Evolutionary conservation across 2,329 filamentous ascomycete genomes (phyloP).

Genomic region (Balansia obtecta): DNA sequence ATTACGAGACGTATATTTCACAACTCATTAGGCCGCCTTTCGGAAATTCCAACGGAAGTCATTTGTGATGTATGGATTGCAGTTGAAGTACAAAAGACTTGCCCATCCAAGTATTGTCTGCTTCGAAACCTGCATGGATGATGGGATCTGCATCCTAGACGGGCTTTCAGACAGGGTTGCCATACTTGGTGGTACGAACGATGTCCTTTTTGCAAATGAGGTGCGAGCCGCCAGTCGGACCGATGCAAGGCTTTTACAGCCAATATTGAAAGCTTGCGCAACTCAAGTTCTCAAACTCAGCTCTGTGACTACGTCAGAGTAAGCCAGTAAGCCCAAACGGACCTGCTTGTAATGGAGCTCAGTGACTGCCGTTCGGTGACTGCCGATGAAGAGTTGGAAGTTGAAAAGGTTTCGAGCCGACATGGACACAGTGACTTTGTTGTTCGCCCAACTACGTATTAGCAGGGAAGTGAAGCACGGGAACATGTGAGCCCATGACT

Average conservation of each 20-base stretch:
- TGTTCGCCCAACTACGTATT: neutral
- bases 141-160: no score
- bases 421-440: neutral
- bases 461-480: neutral
- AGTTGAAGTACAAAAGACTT: no score
- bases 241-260: neutral
- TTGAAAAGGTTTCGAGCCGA: neutral
- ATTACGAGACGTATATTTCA: no score
- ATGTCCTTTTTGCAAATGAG: no score
- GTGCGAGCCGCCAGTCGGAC: no score
- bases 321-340: neutral
- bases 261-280: neutral
- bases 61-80: no score
- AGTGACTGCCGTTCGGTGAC: neutral
- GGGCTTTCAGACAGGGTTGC: no score
- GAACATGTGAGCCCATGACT: neutral
- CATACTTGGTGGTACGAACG: no score
- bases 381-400: neutral
- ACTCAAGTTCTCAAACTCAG: neutral
- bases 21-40: no score
- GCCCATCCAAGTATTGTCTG: no score
- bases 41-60: no score
- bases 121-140: no score
- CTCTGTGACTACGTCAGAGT: neutral
- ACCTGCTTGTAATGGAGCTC: neutral